Evolutionary conservation across 345 rosid species (phyloP).

Genomic region (Salix purpurea): DNA sequence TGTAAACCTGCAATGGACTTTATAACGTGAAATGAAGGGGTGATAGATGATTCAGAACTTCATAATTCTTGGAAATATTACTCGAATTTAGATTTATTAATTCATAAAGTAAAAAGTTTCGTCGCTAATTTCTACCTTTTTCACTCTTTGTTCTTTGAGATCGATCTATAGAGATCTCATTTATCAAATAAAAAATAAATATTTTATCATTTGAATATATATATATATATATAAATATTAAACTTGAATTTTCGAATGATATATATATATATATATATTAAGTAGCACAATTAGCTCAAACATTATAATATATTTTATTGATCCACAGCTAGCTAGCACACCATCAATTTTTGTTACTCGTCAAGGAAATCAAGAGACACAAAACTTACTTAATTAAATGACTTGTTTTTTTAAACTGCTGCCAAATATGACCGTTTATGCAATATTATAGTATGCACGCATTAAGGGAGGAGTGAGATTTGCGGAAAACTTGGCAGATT

Average conservation of each 20-base stretch:
- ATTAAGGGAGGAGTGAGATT: neutral
- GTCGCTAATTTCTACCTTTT: too few species aligned
- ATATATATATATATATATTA: too few species aligned
- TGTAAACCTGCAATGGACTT: neutral
- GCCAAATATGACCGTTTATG: neutral
- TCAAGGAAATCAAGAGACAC: neutral
- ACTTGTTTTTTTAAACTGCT: neutral
- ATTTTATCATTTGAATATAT: too few species aligned
- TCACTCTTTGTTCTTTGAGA: too few species aligned
- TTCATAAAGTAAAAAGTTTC: neutral
- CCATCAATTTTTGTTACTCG: neutral
- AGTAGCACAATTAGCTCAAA: too few species aligned
- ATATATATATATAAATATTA: too few species aligned
- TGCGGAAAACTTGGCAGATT: slow-evolving; percentile 39
- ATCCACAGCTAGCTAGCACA: neutral
- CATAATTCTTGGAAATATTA: neutral
- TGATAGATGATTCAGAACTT: neutral
- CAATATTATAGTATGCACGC: neutral
- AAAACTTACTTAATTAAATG: neutral
- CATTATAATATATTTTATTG: neutral
- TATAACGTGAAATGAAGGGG: neutral
- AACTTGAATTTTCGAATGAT: too few species aligned
- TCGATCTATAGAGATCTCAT: too few species aligned
- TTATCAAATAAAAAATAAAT: too few species aligned
- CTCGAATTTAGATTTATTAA: neutral